phyloP scores from a whole-genome alignment of 345 rosid species.

The Aegle marmelos region DNA sequence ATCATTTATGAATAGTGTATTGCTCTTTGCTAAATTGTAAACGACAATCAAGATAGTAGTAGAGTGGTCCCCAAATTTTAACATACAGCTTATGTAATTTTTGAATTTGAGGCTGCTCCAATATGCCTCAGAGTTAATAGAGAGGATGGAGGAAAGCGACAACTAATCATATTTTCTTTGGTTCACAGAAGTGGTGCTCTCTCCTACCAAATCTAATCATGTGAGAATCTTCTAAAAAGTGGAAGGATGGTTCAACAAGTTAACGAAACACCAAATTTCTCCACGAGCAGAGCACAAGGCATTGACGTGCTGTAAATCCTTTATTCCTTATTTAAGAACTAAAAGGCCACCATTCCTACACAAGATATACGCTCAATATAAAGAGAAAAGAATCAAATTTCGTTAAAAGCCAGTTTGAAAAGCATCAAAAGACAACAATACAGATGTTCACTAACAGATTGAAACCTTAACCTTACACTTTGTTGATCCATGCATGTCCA shows the following conservation, averaged over 20 bases:
- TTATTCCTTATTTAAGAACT: slow-evolving; percentile 2
- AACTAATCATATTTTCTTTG: slow-evolving; percentile 8
- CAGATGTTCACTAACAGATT: not conserved
- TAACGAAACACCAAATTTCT: slow-evolving; percentile 1
- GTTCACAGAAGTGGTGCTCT: not conserved
- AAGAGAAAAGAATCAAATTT: slow-evolving; percentile 14
- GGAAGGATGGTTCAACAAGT: slow-evolving; percentile 12
- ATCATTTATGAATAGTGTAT: slow-evolving; percentile 7
- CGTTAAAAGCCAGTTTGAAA: not conserved
- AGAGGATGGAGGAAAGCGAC: slow-evolving; percentile 16
- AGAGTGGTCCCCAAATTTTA: slow-evolving; percentile 30
- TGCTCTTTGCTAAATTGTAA: slow-evolving; percentile 8
- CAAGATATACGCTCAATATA: slow-evolving; percentile 11
- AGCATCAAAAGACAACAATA: slow-evolving; percentile 10
- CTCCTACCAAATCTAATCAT: slow-evolving; percentile 17
- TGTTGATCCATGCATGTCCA: slow-evolving; percentile 6
- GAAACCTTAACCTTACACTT: not conserved
- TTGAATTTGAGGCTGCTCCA: slow-evolving; percentile 4
- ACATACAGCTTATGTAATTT: slow-evolving; percentile 7
- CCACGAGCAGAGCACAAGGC: slow-evolving; percentile 23
- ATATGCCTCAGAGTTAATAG: slow-evolving; percentile 12
- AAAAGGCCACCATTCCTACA: slow-evolving; percentile 17
- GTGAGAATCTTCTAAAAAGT: slow-evolving; percentile 26
- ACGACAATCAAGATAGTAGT: slow-evolving; percentile 21
- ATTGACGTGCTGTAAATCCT: slow-evolving; percentile 5